phyloP scores from a whole-genome alignment of 2,329 filamentous ascomycete species.

The Claviceps digitariae region DNA sequence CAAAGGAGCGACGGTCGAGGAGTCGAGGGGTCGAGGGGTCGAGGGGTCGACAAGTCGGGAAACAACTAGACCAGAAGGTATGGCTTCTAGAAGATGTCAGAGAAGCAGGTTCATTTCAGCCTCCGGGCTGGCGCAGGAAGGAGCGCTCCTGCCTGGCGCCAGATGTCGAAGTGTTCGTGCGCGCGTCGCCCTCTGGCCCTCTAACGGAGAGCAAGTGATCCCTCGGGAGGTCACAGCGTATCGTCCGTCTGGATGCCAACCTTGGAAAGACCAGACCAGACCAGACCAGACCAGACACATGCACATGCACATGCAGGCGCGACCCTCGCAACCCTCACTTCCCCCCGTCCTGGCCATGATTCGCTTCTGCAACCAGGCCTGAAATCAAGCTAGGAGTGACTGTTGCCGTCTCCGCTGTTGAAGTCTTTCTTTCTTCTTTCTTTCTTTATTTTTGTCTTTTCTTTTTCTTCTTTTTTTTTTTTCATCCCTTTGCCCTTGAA shows the following conservation, averaged over 20 bases:
- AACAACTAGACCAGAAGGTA: background rate
- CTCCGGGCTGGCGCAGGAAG: background rate
- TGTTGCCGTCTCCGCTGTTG: background rate
- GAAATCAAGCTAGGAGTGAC: background rate
- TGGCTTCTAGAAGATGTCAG: conserved; percentile 20
- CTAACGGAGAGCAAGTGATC: background rate
- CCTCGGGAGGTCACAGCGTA: background rate
- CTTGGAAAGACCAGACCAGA: background rate
- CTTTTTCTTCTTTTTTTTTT: no score
- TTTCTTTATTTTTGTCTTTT: no score
- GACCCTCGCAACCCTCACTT: background rate
- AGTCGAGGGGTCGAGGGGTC: no score
- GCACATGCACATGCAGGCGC: background rate
- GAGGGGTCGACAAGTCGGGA: conserved; percentile 4
- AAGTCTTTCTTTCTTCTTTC: no score
- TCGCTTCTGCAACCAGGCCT: conserved; percentile 1
- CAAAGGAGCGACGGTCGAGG: no score
- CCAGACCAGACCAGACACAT: background rate
- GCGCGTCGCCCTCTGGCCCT: background rate
- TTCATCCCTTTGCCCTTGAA: no score
- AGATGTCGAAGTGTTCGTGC: background rate
- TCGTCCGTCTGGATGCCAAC: background rate
- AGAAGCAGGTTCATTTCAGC: conserved; percentile 9
- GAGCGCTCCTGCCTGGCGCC: background rate
- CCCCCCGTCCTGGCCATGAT: no score